Percentiles rank a stretch among this genome's conserved stretches.
phyloP scores from a whole-genome alignment of 202 grass and related monocot genomes.

The Zoysia matrella region DNA sequence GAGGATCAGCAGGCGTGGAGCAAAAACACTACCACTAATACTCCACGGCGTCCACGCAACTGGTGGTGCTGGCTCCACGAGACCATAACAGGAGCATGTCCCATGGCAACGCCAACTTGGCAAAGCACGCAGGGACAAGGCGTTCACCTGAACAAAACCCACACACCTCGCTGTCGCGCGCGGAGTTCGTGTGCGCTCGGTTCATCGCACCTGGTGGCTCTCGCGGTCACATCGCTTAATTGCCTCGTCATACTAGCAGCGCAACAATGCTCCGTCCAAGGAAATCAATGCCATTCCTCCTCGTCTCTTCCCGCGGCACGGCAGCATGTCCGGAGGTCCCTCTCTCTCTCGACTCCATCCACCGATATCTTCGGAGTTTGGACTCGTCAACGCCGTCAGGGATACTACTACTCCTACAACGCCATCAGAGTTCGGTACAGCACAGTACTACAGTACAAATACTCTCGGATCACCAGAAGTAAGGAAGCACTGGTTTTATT shows the following conservation, averaged over 20 bases:
- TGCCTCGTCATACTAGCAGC: conserved; percentile 14
- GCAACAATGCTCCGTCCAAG: conserved; percentile 36
- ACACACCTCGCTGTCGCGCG: conserved; percentile 52
- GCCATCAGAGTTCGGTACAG: neutral
- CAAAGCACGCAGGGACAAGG: neutral
- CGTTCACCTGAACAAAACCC: conserved; percentile 50
- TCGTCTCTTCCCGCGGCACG: neutral
- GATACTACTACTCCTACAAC: too few relatives aligned
- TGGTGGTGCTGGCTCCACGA: too few relatives aligned
- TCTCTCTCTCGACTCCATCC: neutral
- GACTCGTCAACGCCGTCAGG: conserved; percentile 40
- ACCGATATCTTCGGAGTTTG: neutral
- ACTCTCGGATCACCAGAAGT: conserved; percentile 12
- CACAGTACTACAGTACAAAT: neutral
- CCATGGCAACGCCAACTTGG: neutral
- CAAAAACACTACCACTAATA: too few relatives aligned
- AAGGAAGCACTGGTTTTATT: neutral
- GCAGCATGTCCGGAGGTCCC: neutral
- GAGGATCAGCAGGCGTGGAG: neutral
- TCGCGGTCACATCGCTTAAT: neutral
- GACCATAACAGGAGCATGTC: neutral
- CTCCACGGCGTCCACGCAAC: too few relatives aligned
- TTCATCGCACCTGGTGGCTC: too few relatives aligned
- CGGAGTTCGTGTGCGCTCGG: neutral
- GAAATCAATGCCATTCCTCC: conserved; percentile 36